Evolutionary conservation across 139 green algal species (phyloP), one percentile per base, ranked within the genome.

Genomic region (Astrephomene gubernaculifera): DNA sequence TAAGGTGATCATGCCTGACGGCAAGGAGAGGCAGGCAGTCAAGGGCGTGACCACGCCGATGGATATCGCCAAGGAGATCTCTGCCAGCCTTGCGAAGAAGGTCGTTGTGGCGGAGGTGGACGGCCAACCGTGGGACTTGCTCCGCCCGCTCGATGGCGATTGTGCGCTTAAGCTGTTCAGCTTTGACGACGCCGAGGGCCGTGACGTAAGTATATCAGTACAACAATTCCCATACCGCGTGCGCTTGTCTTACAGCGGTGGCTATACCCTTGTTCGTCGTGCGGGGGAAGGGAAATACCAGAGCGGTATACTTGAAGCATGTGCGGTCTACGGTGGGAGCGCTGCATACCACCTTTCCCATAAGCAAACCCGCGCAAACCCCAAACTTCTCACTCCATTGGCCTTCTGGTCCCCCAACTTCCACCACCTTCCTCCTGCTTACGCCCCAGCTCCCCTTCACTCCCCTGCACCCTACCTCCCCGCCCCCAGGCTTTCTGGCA

Each of bases 401-500:
- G n/a, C n/a, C n/a, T n/a, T n/a, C n/a, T n/a, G n/a, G n/a, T n/a
- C n/a, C n/a, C n/a, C n/a, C n/a, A n/a, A n/a, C n/a, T n/a, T n/a
- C n/a, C n/a, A n/a, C n/a, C n/a, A n/a, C n/a, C n/a, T n/a, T n/a
- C n/a, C n/a, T n/a, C n/a, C n/a, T 57, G 49, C 49, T 57, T 57
- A 17, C 14, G 49, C 49, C 14, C 14, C 17, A 57, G 12, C 49
- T 57, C 17, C 49, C 49, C 17, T 57, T 67, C 25, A 14, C 60
- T 67, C 64, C 7, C 64, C 9, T n/a, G 7, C 22, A 29, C 41
- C 25, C 41, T n/a, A n/a, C n/a, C 54, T n/a, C 33, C 53, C 36
- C 38, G 1, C 53, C 3, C 22, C 5, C 93, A 99, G 95, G 95
- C 96, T 22, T 99, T 99, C 89, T 99, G 97, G 97, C 97, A 99